Conservation (phyloP, 306 rosid species). For the Acacia crassicarpa region DNA sequence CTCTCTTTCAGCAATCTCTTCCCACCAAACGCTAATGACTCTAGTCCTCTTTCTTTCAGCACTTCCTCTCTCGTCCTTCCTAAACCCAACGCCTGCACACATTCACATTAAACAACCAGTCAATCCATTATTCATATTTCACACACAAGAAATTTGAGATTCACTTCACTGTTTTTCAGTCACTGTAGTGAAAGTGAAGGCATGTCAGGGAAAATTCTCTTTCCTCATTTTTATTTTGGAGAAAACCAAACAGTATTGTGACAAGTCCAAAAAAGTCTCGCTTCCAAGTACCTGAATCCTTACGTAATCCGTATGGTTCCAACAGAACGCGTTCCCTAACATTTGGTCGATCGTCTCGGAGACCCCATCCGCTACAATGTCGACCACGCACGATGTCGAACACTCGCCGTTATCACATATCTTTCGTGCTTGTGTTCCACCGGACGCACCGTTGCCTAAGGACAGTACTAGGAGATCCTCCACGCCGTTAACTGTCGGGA, state of each 20-base stretch:
- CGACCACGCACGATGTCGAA: slow-evolving; percentile 67
- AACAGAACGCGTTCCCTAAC: slow-evolving; percentile 94
- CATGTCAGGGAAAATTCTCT: not conserved
- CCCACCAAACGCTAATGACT: slow-evolving; percentile 92
- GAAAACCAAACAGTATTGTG: no score
- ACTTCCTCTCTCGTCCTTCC: slow-evolving; percentile 51
- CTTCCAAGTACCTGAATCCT: slow-evolving; percentile 77
- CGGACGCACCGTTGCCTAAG: slow-evolving; percentile 67
- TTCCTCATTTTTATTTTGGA: not conserved
- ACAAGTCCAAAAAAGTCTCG: not conserved
- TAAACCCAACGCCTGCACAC: slow-evolving; percentile 64
- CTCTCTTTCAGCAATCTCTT: slow-evolving; percentile 90
- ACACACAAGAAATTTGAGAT: not conserved
- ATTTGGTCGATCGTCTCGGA: slow-evolving; percentile 94
- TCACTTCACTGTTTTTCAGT: not conserved
- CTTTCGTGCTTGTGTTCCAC: slow-evolving; percentile 13
- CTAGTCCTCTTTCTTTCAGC: slow-evolving; percentile 72
- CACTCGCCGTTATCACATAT: slow-evolving; percentile 42
- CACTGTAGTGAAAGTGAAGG: not conserved
- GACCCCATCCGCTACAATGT: slow-evolving; percentile 88
- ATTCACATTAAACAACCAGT: not conserved
- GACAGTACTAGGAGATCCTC: slow-evolving; percentile 81
- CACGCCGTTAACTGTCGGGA: slow-evolving; percentile 77
- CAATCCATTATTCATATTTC: not conserved
- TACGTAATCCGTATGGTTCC: slow-evolving; percentile 87